These are phyloP conservation scores for Suhomyces terraborum DNA, from an alignment of 1,139 yeast genomes.

Conservation along the genomic window DNA sequence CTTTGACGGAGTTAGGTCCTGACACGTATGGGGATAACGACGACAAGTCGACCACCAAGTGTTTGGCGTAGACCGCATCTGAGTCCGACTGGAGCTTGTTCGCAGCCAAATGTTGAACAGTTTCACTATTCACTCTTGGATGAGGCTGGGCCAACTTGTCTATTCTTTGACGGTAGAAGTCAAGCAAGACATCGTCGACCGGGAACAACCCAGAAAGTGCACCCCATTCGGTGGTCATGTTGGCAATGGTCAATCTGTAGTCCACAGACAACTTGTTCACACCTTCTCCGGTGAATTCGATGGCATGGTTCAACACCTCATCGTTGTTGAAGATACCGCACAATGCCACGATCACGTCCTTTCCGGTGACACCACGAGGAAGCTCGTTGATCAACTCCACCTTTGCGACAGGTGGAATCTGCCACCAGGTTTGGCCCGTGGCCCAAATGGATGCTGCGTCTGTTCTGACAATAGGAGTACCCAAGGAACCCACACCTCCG, in stretches of 20 bases:
- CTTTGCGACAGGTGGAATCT: constrained; percentile 97
- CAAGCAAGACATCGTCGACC: constrained; percentile 72
- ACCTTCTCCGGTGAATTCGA: constrained; percentile 92
- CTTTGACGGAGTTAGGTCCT: constrained; percentile 96
- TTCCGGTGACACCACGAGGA: constrained; percentile 89
- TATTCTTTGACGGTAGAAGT: constrained; percentile 76
- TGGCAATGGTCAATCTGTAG: constrained; percentile 92
- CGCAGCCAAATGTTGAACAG: constrained; percentile 52
- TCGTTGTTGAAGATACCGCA: constrained; percentile 96
- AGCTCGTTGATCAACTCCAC: constrained; percentile 83
- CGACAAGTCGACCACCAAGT: constrained; percentile 75
- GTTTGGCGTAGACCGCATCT: constrained; percentile 86
- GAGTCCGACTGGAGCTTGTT: constrained; percentile 59
- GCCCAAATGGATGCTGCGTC: constrained; percentile 99
- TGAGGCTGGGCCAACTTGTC: constrained; percentile 73
- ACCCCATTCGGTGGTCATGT: constrained; percentile 99
- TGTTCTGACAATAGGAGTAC: constrained; percentile 97
- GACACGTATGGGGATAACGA: constrained; percentile 88
- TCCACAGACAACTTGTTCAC: constrained; percentile 75
- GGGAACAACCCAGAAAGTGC: constrained; percentile 97
- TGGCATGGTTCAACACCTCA: constrained; percentile 95
- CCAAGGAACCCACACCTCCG: constrained; percentile 94
- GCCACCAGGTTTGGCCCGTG: constrained; percentile 99
- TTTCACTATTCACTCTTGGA: constrained; percentile 71
- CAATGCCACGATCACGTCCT: constrained; percentile 92